phyloP scores from a whole-genome alignment of 805 yeast genomes.

The Maudiozyma saulgeensis region DNA sequence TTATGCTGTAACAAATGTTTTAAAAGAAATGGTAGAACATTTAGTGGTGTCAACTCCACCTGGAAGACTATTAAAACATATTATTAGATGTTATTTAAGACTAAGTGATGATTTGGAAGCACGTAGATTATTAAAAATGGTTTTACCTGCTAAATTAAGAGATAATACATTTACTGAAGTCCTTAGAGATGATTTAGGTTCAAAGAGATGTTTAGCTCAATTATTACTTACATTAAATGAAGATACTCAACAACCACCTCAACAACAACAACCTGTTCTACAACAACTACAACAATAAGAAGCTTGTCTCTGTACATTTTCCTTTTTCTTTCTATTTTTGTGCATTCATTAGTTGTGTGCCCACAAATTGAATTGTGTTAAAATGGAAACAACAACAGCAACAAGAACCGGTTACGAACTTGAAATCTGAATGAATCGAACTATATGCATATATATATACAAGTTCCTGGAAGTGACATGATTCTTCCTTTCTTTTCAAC shows the following conservation, averaged over 20 bases:
- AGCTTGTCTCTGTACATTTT: no score
- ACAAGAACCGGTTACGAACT: no score
- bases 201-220: conserved; percentile 80
- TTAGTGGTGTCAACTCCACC: conserved; percentile 59
- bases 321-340: no score
- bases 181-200: conserved; percentile 77
- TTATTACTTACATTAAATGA: conserved; percentile 58
- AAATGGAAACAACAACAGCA: no score
- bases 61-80: conserved; percentile 81
- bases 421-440: no score
- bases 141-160: conserved; percentile 77
- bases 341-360: no score
- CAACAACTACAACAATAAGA: conserved; percentile 1
- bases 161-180: conserved; percentile 64
- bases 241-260: conserved; percentile 6
- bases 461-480: no score
- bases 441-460: no score
- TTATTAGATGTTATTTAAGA: conserved; percentile 86
- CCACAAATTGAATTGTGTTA: no score
- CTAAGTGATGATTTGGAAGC: conserved; percentile 87
- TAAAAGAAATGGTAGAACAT: conserved; percentile 82
- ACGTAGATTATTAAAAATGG: conserved; percentile 70
- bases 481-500: no score
- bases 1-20: conserved; percentile 84
- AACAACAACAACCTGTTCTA: neutral